Conservation (phyloP, 495 filamentous ascomycete species). For the Tuber microsphaerosporum region DNA sequence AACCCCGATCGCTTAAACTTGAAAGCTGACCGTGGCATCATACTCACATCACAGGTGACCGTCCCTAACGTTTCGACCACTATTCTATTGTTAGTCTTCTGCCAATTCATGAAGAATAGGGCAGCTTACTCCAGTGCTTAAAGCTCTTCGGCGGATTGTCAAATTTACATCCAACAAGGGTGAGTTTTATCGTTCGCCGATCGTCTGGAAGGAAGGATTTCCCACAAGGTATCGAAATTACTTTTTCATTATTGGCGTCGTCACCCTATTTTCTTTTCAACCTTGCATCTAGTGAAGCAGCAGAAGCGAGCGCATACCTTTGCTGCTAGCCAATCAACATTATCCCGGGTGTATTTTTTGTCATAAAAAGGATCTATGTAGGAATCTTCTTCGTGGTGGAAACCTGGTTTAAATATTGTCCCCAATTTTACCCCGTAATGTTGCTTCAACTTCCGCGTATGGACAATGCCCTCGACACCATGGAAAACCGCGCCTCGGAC, state of each 20-base stretch:
- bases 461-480: too few species aligned
- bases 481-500: too few species aligned
- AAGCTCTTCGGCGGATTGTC: slow-evolving; percentile 7
- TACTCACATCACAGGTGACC: too few species aligned
- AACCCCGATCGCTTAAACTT: background rate
- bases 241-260: slow-evolving; percentile 9
- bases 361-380: slow-evolving; percentile 9
- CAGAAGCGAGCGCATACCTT: slow-evolving; percentile 29
- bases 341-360: slow-evolving; percentile 1
- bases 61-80: slow-evolving; percentile 9
- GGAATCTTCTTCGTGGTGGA: slow-evolving; percentile 19
- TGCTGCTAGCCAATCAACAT: slow-evolving; percentile 23
- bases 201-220: slow-evolving; percentile 3
- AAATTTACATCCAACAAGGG: slow-evolving; percentile 8
- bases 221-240: slow-evolving; percentile 17
- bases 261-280: slow-evolving; percentile 15
- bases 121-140: slow-evolving; percentile 11
- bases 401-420: slow-evolving; percentile 9
- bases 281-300: background rate
- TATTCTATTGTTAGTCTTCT: too few species aligned
- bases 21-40: slow-evolving; percentile 15
- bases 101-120: background rate
- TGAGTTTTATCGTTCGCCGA: background rate
- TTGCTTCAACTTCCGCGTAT: slow-evolving; percentile 24
- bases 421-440: slow-evolving; percentile 35